Conservation (phyloP, 2,329 filamentous ascomycete genomes). For the Aspergillus unguis region DNA sequence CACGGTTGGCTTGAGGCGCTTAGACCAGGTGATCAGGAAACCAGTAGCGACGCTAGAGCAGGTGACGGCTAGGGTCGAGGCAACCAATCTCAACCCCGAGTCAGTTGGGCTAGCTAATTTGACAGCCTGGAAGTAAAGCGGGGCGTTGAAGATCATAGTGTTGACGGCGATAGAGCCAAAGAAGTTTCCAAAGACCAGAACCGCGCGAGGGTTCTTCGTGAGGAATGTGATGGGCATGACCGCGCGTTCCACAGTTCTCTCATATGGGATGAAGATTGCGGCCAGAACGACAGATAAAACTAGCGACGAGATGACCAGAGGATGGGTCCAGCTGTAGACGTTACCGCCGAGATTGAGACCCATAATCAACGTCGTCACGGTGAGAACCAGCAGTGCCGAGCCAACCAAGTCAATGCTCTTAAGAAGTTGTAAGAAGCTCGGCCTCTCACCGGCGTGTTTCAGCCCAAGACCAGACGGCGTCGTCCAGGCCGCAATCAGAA, state of each 20-base stretch:
- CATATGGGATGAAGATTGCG: conserved; percentile 41
- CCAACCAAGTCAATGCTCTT: conserved; percentile 50
- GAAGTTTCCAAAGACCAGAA: conserved; percentile 52
- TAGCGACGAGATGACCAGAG: conserved; percentile 49
- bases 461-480: conserved; percentile 47
- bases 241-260: conserved; percentile 44
- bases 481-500: conserved; percentile 44
- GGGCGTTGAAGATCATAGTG: conserved; percentile 65
- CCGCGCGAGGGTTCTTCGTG: conserved; percentile 46
- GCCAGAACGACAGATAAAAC: conserved; percentile 39
- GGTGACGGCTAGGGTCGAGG: conserved; percentile 59
- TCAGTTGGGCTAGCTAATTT: conserved; percentile 66
- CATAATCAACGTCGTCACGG: conserved; percentile 49
- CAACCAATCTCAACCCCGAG: conserved; percentile 69
- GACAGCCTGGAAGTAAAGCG: conserved; percentile 74
- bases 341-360: conserved; percentile 54
- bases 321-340: conserved; percentile 50
- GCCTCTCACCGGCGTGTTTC: conserved; percentile 39
- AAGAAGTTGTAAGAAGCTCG: conserved; percentile 43
- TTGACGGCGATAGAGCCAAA: conserved; percentile 50
- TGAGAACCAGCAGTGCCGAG: conserved; percentile 45
- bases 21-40: conserved; percentile 59
- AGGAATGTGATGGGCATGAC: conserved; percentile 52
- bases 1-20: conserved; percentile 59
- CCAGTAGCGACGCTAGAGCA: conserved; percentile 56